phyloP scores from a whole-genome alignment of 1,284 basidiomycete genomes.

The Testicularia cyperi region DNA sequence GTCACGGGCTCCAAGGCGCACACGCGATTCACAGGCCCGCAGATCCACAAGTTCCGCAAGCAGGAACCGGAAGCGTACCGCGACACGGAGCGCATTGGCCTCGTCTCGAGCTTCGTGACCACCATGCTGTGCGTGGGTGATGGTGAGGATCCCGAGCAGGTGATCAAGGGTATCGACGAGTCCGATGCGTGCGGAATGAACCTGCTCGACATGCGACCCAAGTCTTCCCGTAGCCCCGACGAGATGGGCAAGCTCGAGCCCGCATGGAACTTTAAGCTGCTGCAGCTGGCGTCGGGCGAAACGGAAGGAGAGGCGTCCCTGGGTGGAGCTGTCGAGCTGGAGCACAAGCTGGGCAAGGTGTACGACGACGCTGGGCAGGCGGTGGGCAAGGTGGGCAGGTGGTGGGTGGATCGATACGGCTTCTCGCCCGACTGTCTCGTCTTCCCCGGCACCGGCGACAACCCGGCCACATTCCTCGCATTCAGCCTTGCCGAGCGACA shows the following conservation, averaged over 20 bases:
- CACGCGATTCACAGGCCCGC: slow-evolving; percentile 82
- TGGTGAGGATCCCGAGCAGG: slow-evolving; percentile 48
- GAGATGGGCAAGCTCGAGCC: slow-evolving; percentile 33
- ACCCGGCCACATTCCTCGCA: slow-evolving; percentile 81
- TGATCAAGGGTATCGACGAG: slow-evolving; percentile 67
- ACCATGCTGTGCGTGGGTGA: slow-evolving; percentile 69
- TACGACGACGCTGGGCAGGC: not conserved
- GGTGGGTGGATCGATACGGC: slow-evolving; percentile 68
- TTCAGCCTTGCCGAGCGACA: slow-evolving; percentile 72
- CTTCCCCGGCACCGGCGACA: slow-evolving; percentile 86
- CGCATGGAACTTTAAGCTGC: slow-evolving; percentile 45
- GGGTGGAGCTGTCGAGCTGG: slow-evolving; percentile 58
- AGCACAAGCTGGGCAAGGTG: not conserved
- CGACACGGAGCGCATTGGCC: slow-evolving; percentile 71
- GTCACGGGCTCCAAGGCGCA: slow-evolving; percentile 81
- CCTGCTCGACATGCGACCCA: slow-evolving; percentile 66
- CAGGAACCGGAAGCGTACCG: slow-evolving; percentile 69
- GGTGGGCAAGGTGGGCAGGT: slow-evolving; percentile 12
- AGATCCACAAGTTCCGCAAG: slow-evolving; percentile 72
- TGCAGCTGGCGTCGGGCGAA: slow-evolving; percentile 62
- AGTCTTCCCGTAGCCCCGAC: slow-evolving; percentile 71
- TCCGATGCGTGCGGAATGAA: slow-evolving; percentile 92
- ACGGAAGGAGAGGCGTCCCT: slow-evolving; percentile 17
- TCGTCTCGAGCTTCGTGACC: slow-evolving; percentile 80
- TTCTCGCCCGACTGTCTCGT: slow-evolving; percentile 76